phyloP scores from a whole-genome alignment of 441 rosid genomes.

The Mallotus japonicus region DNA sequence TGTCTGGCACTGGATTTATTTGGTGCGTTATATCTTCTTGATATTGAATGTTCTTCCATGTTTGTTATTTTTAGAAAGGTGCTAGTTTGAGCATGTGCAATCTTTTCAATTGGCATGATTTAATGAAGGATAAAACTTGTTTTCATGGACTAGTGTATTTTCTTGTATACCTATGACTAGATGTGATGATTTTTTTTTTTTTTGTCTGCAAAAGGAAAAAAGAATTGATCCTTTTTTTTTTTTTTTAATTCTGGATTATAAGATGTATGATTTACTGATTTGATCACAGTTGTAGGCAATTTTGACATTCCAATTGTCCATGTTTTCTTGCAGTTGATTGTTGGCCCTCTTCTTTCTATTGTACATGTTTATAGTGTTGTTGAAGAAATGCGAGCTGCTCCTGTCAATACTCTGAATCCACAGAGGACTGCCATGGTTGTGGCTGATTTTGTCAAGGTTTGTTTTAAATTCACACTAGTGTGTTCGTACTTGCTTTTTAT shows the following conservation, averaged over 20 bases:
- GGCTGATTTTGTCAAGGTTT: slow-evolving; percentile 82
- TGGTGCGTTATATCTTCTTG: slow-evolving; percentile 11
- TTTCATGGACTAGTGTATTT: background rate
- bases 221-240: background rate
- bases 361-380: slow-evolving; percentile 62
- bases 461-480: slow-evolving; percentile 6
- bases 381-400: slow-evolving; percentile 89
- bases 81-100: background rate
- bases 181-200: too few species aligned
- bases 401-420: slow-evolving; percentile 84
- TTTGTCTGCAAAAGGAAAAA: background rate
- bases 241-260: background rate
- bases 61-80: background rate
- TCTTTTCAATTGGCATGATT: background rate
- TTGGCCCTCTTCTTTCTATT: slow-evolving; percentile 72
- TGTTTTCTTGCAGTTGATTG: slow-evolving; percentile 63
- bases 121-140: background rate
- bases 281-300: background rate
- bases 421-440: slow-evolving; percentile 88
- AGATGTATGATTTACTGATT: background rate
- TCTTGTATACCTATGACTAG: background rate
- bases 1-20: slow-evolving; percentile 2
- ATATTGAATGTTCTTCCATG: background rate
- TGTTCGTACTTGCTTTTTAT: slow-evolving; percentile 13
- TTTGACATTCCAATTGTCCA: slow-evolving; percentile 6